Percentiles rank a stretch among this genome's conserved stretches.
Evolutionary conservation across 352 stramenopile genomes (phyloP).

Genomic region (Phytophthora pluvialis): DNA sequence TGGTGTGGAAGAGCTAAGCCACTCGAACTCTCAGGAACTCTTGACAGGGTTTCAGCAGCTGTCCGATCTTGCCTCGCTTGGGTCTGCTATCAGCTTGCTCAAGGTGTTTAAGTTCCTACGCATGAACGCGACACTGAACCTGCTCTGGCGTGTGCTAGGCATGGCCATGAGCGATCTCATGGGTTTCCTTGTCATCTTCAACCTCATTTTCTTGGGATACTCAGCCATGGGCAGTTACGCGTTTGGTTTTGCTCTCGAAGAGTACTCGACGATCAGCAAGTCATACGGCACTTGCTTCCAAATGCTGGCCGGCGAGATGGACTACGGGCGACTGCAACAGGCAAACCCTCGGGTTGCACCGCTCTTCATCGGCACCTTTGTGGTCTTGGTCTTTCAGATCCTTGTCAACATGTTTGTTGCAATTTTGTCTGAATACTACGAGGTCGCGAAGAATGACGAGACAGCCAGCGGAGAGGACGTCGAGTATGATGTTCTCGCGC

Average conservation of each 20-base stretch:
- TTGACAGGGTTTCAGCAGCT: constrained; percentile 76
- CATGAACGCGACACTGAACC: constrained; percentile 90
- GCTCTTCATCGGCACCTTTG: constrained; percentile 86
- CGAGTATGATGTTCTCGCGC: constrained; percentile 88
- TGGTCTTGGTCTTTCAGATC: constrained; percentile 88
- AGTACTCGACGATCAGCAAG: constrained; percentile 85
- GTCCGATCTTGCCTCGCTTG: constrained; percentile 76
- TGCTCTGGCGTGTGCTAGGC: constrained; percentile 85
- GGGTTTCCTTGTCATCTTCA: constrained; percentile 91
- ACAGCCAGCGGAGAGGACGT: constrained; percentile 69
- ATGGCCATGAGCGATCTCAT: constrained; percentile 88
- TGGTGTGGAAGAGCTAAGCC: constrained; percentile 61
- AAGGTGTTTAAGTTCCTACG: constrained; percentile 92
- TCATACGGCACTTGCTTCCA: constrained; percentile 88
- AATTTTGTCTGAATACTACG: constrained; percentile 90
- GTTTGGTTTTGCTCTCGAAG: constrained; percentile 83
- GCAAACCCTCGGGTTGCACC: constrained; percentile 82
- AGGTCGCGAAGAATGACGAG: constrained; percentile 81
- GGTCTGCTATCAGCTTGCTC: constrained; percentile 79
- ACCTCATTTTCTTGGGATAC: constrained; percentile 88
- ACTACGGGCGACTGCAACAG: constrained; percentile 77
- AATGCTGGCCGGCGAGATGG: constrained; percentile 87
- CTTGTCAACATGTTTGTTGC: constrained; percentile 92
- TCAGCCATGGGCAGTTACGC: constrained; percentile 86
- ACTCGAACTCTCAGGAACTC: constrained; percentile 67